A percentile compares a stretch with the other conserved stretches of the same genome.
phyloP scores from a whole-genome alignment of 768 basidiomycete genomes.

The Chiua virens region DNA sequence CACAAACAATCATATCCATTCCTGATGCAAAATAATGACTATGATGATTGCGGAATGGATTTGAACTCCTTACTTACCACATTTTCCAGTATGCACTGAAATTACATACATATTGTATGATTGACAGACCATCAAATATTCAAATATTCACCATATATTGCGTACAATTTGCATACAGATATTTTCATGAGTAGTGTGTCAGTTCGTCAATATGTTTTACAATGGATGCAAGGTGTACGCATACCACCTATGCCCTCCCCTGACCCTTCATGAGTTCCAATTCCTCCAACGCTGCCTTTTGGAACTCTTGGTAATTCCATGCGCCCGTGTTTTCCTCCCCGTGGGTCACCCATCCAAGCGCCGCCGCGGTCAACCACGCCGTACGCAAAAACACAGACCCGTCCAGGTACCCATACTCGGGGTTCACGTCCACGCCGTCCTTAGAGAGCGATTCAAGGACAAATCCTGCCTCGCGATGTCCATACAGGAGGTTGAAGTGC shows the following conservation, averaged over 20 bases:
- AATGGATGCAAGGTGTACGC: no score
- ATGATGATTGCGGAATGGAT: no score
- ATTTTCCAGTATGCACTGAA: no score
- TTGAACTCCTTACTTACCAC: no score
- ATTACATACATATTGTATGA: no score
- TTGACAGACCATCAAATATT: no score
- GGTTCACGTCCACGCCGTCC: conserved; percentile 35
- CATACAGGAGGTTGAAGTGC: conserved; percentile 47
- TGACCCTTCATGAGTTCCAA: conserved; percentile 22
- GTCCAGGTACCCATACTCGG: conserved; percentile 52
- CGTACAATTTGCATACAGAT: no score
- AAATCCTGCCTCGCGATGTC: conserved; percentile 38
- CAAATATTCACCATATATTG: no score
- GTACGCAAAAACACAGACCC: conserved; percentile 63
- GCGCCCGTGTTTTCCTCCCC: conserved; percentile 30
- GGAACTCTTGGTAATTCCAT: conserved; percentile 33
- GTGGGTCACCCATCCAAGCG: conserved; percentile 42
- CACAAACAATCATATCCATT: no score
- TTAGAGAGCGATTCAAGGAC: conserved; percentile 22
- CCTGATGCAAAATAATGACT: no score
- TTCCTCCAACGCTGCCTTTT: conserved; percentile 22
- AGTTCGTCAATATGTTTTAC: no score
- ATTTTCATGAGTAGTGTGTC: no score
- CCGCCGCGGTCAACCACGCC: conserved; percentile 51
- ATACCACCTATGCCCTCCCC: conserved; percentile 13